Percentiles rank a stretch among this genome's conserved stretches.
phyloP scores from a whole-genome alignment of 1,139 yeast genomes.

The Blastobotrys persicus region DNA sequence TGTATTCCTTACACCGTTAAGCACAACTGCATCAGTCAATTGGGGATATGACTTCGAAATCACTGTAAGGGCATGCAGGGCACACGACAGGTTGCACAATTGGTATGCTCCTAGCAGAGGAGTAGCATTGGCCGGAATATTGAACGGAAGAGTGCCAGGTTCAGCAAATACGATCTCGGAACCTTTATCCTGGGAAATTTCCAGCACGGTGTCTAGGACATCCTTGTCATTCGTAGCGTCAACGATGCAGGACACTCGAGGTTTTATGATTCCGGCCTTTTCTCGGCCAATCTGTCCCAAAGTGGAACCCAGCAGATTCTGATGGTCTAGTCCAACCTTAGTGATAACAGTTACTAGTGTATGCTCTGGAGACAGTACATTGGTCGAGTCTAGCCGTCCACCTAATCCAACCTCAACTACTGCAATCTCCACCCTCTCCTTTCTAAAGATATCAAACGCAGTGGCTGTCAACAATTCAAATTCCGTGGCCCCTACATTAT shows the following conservation, averaged over 20 bases:
- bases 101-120: conserved; percentile 77
- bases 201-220: conserved; percentile 47
- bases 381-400: conserved; percentile 85
- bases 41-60: conserved; percentile 22
- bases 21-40: conserved; percentile 36
- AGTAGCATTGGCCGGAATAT: conserved; percentile 36
- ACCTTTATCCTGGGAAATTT: conserved; percentile 25
- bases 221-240: conserved; percentile 62
- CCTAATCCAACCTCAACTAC: conserved; percentile 90
- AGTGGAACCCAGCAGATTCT: conserved; percentile 65
- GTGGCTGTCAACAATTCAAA: conserved; percentile 82
- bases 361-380: conserved; percentile 46
- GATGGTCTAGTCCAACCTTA: conserved; percentile 84
- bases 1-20: conserved; percentile 48
- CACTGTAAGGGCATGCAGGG: conserved; percentile 55
- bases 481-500: conserved; percentile 66
- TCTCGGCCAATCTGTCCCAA: conserved; percentile 63
- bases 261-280: conserved; percentile 81
- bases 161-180: conserved; percentile 17
- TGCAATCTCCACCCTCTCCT: conserved; percentile 62
- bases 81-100: conserved; percentile 62
- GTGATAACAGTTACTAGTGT: conserved; percentile 67
- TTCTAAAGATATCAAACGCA: conserved; percentile 71
- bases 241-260: conserved; percentile 58
- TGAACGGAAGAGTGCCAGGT: conserved; percentile 16